These are phyloP conservation scores for Gloeostereum incarnatum DNA, from an alignment of 768 basidiomycete genomes.

Conservation along the genomic window DNA sequence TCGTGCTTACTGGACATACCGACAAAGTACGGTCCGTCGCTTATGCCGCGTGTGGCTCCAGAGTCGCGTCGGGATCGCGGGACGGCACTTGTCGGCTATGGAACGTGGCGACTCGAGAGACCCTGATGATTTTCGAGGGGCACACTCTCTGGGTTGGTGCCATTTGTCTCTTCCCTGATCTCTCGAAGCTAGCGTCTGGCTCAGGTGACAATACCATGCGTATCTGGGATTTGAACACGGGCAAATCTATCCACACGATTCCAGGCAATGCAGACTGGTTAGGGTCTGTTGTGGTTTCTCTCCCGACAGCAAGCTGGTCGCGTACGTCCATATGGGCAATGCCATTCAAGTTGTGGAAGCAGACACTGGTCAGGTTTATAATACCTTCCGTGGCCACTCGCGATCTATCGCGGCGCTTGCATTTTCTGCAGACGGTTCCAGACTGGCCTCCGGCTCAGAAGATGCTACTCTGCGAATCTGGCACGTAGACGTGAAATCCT, in stretches of 20 bases:
- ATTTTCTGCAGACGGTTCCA: background rate
- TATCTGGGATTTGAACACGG: background rate
- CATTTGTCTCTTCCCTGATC: background rate
- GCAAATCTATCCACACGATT: background rate
- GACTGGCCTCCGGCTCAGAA: background rate
- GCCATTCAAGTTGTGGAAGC: background rate
- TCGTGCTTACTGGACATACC: background rate
- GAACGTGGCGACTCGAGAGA: background rate
- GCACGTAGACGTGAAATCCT: no score
- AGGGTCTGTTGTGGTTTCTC: background rate
- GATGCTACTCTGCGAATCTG: background rate
- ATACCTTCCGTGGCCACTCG: background rate
- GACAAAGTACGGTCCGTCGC: background rate
- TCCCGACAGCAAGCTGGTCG: background rate
- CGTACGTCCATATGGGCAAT: background rate
- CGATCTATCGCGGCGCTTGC: background rate
- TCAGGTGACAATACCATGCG: background rate
- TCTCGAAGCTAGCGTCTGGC: background rate
- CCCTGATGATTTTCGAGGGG: background rate
- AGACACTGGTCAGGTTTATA: background rate
- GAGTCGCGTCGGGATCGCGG: background rate
- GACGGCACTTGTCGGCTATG: background rate
- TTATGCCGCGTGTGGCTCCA: background rate
- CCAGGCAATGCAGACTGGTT: background rate
- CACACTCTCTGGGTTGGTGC: background rate